Percentiles rank a stretch among this genome's conserved stretches.
Evolutionary conservation across 78 protist genomes (phyloP).

Genomic region (Guillardia theta): DNA sequence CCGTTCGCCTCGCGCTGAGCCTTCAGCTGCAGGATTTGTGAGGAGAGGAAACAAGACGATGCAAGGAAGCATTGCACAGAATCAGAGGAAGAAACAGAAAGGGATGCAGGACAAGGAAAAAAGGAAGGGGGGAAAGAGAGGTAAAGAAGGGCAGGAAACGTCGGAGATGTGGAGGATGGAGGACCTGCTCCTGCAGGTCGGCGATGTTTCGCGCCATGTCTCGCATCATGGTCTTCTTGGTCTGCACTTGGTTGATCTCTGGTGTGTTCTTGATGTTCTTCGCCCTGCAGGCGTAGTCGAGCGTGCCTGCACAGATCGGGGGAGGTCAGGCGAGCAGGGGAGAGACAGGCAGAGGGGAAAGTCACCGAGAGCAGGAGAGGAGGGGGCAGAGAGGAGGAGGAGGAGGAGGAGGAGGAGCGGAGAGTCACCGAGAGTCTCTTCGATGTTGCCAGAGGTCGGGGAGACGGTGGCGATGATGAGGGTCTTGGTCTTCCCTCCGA

Average conservation of each 20-base stretch:
- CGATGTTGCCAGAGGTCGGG: conserved; percentile 64
- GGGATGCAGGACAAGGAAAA: too few species aligned
- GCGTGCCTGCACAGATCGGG: conserved; percentile 54
- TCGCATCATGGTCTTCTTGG: conserved; percentile 68
- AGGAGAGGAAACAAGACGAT: neutral
- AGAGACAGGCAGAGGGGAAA: neutral
- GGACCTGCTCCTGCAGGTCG: conserved; percentile 55
- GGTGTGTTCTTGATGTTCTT: conserved; percentile 75
- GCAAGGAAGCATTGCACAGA: neutral
- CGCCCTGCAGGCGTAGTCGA: conserved; percentile 88
- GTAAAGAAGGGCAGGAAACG: too few species aligned
- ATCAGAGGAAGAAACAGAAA: too few species aligned
- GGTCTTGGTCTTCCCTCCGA: conserved; percentile 94
- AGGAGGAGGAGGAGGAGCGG: neutral
- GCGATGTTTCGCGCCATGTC: conserved; percentile 54
- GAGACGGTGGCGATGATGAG: conserved; percentile 91
- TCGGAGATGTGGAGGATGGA: too few species aligned
- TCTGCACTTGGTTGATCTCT: conserved; percentile 79
- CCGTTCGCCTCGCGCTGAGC: conserved; percentile 70
- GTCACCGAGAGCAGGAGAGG: neutral
- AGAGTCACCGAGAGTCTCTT: conserved; percentile 70
- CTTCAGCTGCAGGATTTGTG: conserved; percentile 12
- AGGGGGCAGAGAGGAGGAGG: neutral
- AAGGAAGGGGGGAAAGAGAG: too few species aligned
- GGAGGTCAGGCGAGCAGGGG: neutral